Evolutionary conservation across 2,329 filamentous ascomycete species (phyloP), one percentile per base, ranked within the genome.

Genomic region (Ampelomyces quisqualis): DNA sequence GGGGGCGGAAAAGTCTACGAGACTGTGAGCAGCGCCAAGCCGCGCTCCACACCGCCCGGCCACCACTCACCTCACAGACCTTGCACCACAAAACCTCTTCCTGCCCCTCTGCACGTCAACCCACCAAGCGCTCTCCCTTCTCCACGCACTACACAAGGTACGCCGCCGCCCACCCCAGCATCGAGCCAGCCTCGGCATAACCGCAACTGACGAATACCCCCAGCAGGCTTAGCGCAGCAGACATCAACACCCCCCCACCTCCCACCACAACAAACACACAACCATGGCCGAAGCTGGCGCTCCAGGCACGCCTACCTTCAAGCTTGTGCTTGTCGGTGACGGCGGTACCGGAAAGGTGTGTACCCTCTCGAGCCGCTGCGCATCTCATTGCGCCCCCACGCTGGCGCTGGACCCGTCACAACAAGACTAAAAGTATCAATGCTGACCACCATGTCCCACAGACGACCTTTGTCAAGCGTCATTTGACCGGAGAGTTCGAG

Each of bases 391-490:
- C 33, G 34, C 27, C 27, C 3, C 20, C 20, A 21, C 18, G 32
- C 24, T 17, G 21, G 31, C 33, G 21, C 32, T 39, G n/a, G 22
- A 34, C 34, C 29, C 38, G 28, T 31, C 20, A 26, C 15, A 9
- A 26, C 31, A 29, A 38, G 10, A 24, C 31, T 35, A 26, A 40
- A 11, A 38, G 33, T 21, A 13, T 21, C 19, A 31, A 38, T 43
- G 44, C 64, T 68, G 55, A 68, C 57, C 30, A 35, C 17, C 17
- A 28, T 27, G 30, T 35, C 20, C 27, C 24, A 57, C 70, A 98
- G 93, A 98, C 93, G 73, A 98, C 93, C 71, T 98, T 98, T 76
- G 93, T 98, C 81, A 98, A 98, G 86, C 93, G 93, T 71, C 93
- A 98, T 78, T 83, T 97, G 84, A 98, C 93, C 70, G 93, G 93